These are phyloP conservation scores for Volvox carteri DNA, from an alignment of 163 green algal species.

Conservation along the genomic window DNA sequence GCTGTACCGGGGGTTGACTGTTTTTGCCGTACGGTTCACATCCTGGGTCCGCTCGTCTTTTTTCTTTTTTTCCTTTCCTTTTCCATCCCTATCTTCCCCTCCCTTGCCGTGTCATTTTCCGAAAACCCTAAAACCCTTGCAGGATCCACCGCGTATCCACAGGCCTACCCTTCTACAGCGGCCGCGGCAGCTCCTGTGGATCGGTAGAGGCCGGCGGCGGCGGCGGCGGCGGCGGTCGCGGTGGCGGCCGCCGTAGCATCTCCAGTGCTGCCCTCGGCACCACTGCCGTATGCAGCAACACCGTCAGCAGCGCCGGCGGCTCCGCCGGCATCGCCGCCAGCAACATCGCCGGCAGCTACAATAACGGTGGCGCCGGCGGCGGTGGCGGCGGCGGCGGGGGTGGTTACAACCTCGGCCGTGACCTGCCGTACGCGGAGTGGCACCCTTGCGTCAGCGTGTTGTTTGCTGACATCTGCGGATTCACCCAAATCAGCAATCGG, in stretches of 20 bases:
- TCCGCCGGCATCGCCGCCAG: too few relatives aligned
- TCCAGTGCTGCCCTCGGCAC: too few relatives aligned
- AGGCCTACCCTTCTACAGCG: background rate
- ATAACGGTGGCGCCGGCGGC: background rate
- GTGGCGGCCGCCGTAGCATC: background rate
- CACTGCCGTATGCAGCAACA: too few relatives aligned
- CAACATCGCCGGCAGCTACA: background rate
- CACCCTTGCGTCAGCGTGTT: conserved; percentile 54
- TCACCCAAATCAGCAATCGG: conserved; percentile 51
- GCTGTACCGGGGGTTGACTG: too few relatives aligned
- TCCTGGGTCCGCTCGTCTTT: too few relatives aligned
- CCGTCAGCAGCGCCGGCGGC: too few relatives aligned
- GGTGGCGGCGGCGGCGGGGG: background rate
- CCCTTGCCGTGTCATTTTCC: too few relatives aligned
- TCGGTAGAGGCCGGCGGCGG: background rate
- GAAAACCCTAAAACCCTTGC: too few relatives aligned
- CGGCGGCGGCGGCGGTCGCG: background rate
- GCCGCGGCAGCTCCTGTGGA: background rate
- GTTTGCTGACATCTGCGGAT: conserved; percentile 60
- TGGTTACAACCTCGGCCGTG: background rate
- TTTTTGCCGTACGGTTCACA: too few relatives aligned
- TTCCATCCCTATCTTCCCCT: too few relatives aligned
- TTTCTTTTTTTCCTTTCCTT: too few relatives aligned
- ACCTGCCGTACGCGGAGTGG: conserved; percentile 52
- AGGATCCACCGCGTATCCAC: background rate